Base-by-base conservation (phyloP, 2,329 filamentous ascomycete species). In the Fusarium nodosum region DNA sequence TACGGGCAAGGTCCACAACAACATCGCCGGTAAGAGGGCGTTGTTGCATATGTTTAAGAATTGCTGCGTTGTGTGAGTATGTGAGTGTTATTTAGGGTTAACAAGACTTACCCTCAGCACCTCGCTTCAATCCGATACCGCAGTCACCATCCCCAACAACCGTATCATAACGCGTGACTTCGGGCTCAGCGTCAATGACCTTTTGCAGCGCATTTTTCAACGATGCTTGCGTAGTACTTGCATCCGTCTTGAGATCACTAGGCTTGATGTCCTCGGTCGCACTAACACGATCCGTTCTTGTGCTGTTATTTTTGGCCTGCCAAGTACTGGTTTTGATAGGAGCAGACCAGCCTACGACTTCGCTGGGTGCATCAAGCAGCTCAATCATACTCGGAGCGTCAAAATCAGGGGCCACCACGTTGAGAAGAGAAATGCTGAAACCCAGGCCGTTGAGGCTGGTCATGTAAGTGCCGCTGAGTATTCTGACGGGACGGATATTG, bases 141-240 rank as follows among this genome's bases (percentile, higher is more conserved):
- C 94, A 97, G 79, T 97, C 94, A 47, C 94, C 94, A 76, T 97
- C 94, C 42, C 94, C 94, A 26, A 97, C 93, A 15, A 96, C 88
- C 0, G 93, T 97, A 76, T 93, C 91, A 73, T 88, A 93, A 51
- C 82, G 86, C 0, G 91, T 93, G 52, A 93, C 85, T 52, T 92
- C 89, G 2, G 91, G 89, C 77, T 94, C 91, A 2, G 85, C 90
- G 0, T 82, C 84, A 66, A 93, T 86, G 16, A 94, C 81, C 36
- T 82, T 83, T 50, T 91, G 81, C 18, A 93, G 82, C 0, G 84
- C 91, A 18, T 80, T 82, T 22, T 79, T 84, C 41, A 94, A 81
- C 7, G 84, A 83, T 28, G 82, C 78, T 61, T 83, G 86, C 13
- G 87, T 84, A 5, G 78, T 71, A 18, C 72, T 74, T 15, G 84